phyloP scores from a whole-genome alignment of 1,284 basidiomycete genomes.

The Fistulinella cinereoalba region DNA sequence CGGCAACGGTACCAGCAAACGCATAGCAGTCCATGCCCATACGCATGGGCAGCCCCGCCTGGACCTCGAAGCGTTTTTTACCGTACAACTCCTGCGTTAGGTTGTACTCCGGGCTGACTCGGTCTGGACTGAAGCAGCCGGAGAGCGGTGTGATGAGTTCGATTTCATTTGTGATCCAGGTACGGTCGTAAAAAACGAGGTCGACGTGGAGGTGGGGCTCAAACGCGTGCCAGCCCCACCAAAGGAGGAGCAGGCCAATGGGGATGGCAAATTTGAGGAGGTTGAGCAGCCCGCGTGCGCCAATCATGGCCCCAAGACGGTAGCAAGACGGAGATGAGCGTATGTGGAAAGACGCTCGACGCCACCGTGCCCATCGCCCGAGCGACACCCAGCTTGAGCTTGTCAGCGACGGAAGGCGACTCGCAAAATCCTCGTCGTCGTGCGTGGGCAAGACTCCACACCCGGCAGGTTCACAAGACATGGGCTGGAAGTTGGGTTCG shows the following conservation, averaged over 20 bases:
- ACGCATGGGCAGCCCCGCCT: slow-evolving; percentile 72
- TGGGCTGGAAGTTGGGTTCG: background rate
- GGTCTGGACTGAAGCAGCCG: slow-evolving; percentile 68
- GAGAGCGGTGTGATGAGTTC: slow-evolving; percentile 56
- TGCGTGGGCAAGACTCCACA: slow-evolving; percentile 12
- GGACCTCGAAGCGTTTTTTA: slow-evolving; percentile 63
- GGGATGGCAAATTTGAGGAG: slow-evolving; percentile 31
- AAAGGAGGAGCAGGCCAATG: slow-evolving; percentile 32
- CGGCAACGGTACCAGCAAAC: slow-evolving; percentile 73
- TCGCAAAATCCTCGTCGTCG: slow-evolving; percentile 13
- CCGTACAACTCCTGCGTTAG: slow-evolving; percentile 58
- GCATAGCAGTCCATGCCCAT: slow-evolving; percentile 86
- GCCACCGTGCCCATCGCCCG: background rate
- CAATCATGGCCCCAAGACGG: background rate
- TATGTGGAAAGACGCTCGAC: too few species aligned
- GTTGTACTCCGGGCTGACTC: slow-evolving; percentile 68
- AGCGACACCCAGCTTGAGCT: background rate
- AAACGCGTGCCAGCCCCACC: slow-evolving; percentile 42
- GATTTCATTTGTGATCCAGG: slow-evolving; percentile 74
- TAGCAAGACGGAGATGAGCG: too few species aligned
- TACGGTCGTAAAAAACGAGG: slow-evolving; percentile 68
- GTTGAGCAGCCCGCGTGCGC: slow-evolving; percentile 21
- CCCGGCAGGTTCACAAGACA: slow-evolving; percentile 14
- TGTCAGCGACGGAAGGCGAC: background rate
- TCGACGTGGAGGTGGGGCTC: slow-evolving; percentile 86